These are phyloP conservation scores for Hemisphaericaspora xylofermentans DNA, from an alignment of 1,139 yeast species.

Conservation along the genomic window DNA sequence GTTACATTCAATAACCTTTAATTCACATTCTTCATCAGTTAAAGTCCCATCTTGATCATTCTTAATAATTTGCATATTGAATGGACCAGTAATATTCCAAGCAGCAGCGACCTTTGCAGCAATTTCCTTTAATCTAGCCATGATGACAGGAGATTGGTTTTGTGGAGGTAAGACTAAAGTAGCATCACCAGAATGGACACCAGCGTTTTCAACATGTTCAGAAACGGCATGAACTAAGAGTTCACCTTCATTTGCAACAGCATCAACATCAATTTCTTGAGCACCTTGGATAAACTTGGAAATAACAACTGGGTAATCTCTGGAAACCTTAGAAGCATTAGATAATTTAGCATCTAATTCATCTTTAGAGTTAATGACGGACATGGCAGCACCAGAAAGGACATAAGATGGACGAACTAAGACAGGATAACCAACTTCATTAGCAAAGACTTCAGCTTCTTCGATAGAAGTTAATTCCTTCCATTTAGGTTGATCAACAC, in stretches of 20 bases:
- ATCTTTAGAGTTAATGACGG: constrained; percentile 73
- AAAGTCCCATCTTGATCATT: constrained; percentile 36
- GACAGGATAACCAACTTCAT: constrained; percentile 89
- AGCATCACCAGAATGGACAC: constrained; percentile 99
- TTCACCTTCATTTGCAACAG: constrained; percentile 86
- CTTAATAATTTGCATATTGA: constrained; percentile 90
- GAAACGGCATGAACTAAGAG: constrained; percentile 93
- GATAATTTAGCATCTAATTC: constrained; percentile 81
- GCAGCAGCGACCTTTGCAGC: constrained; percentile 93
- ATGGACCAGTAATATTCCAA: constrained; percentile 96
- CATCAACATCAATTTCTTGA: constrained; percentile 95
- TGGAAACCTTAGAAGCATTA: constrained; percentile 88
- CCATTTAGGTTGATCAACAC: constrained; percentile 97
- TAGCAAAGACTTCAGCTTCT: constrained; percentile 85
- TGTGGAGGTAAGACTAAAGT: constrained; percentile 93
- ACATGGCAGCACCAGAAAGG: constrained; percentile 98
- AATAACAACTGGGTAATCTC: constrained; percentile 95
- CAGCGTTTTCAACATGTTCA: constrained; percentile 98
- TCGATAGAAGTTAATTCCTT: constrained; percentile 84
- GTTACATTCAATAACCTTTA: constrained; percentile 96
- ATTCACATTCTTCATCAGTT: constrained; percentile 53
- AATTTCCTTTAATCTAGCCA: constrained; percentile 68
- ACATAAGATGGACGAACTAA: constrained; percentile 97
- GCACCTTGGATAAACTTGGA: constrained; percentile 95
- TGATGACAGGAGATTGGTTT: constrained; percentile 55